Conservation (phyloP, 1,139 yeast genomes). For the Blastobotrys proliferans region DNA sequence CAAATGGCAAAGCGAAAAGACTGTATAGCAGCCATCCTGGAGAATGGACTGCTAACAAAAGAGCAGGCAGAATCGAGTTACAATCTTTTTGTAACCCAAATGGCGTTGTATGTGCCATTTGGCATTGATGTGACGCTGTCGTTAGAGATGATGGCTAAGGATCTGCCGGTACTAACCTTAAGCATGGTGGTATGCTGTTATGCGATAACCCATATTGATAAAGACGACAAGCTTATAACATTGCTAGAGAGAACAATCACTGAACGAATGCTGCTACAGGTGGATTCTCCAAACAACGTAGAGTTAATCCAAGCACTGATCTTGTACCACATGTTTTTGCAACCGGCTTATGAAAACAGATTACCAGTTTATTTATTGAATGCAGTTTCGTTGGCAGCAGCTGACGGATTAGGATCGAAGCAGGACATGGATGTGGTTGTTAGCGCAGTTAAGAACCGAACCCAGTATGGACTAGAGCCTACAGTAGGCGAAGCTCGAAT, state of each 20-base stretch:
- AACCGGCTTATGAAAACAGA: slow-evolving; percentile 6
- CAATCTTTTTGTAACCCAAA: not conserved
- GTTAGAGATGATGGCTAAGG: slow-evolving; percentile 5
- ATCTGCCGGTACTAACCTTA: slow-evolving; percentile 5
- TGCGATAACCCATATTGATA: not conserved
- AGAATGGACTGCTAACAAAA: slow-evolving; percentile 4
- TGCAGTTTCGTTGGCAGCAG: slow-evolving; percentile 5
- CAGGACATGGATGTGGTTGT: slow-evolving; percentile 4
- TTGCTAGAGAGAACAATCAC: slow-evolving; percentile 4
- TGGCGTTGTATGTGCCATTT: slow-evolving; percentile 8
- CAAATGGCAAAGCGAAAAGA: not conserved
- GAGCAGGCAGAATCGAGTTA: not conserved
- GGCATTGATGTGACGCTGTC: slow-evolving; percentile 3
- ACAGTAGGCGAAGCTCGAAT: slow-evolving; percentile 4
- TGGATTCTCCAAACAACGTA: not conserved
- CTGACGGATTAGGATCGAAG: slow-evolving; percentile 1
- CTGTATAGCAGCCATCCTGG: slow-evolving; percentile 5
- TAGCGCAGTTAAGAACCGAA: not conserved
- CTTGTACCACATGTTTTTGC: slow-evolving; percentile 10
- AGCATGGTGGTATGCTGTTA: slow-evolving; percentile 8
- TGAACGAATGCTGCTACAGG: slow-evolving; percentile 5
- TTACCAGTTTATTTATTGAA: slow-evolving; percentile 3
- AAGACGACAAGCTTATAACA: not conserved
- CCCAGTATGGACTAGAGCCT: not conserved
- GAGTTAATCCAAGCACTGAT: slow-evolving; percentile 9